Evolutionary conservation across 306 rosid genomes (phyloP).

Genomic region (Quercus ilex): DNA sequence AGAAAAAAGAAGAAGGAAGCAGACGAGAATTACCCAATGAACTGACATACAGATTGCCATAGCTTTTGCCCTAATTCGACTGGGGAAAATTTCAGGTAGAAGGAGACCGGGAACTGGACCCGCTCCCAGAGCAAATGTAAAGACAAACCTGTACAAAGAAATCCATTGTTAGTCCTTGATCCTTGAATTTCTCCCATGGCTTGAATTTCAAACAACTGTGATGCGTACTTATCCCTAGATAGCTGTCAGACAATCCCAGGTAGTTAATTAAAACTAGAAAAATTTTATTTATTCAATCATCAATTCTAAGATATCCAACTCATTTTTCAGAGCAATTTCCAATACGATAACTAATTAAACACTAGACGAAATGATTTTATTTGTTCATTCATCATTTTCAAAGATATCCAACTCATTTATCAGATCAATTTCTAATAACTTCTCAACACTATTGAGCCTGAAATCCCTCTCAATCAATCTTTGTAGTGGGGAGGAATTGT

Average conservation of each 20-base stretch:
- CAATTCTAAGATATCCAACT: background rate
- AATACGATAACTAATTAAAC: background rate
- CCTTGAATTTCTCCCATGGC: background rate
- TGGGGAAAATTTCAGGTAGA: conserved; percentile 86
- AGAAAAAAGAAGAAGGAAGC: background rate
- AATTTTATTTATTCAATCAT: background rate
- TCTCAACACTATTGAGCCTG: too few species aligned
- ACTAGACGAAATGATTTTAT: background rate
- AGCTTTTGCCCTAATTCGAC: conserved; percentile 90
- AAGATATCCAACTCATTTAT: background rate
- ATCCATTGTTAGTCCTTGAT: conserved; percentile 5
- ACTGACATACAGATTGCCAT: conserved; percentile 97
- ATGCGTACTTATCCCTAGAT: background rate
- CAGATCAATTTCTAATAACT: background rate
- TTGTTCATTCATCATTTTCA: background rate
- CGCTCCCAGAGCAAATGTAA: conserved; percentile 91
- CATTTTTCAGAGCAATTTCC: background rate
- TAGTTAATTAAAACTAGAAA: background rate
- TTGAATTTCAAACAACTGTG: background rate
- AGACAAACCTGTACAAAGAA: conserved; percentile 71
- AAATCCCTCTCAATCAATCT: too few species aligned
- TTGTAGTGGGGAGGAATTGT: too few species aligned
- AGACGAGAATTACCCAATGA: conserved; percentile 79
- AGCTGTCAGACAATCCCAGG: background rate
- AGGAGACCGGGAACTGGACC: conserved; percentile 99